Evolutionary conservation across 164 flowering plant species (phyloP).

Genomic region (Vitis labrusca): DNA sequence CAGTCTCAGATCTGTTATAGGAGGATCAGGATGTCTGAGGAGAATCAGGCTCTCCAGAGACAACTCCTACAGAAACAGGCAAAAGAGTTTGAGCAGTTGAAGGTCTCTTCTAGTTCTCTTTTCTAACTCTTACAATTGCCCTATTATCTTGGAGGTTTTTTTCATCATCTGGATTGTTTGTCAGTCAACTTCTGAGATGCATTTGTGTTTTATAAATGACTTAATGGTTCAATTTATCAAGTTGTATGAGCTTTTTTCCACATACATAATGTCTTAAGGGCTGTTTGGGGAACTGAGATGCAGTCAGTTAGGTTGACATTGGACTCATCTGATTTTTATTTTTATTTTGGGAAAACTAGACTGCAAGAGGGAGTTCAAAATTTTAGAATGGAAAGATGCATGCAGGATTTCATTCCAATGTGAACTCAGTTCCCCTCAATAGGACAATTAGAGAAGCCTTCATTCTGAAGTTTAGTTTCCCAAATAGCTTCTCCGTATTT

Average conservation of each 20-base stretch:
- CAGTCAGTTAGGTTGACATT: too few relatives aligned
- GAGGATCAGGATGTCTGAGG: constrained; percentile 82
- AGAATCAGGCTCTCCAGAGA: constrained; percentile 76
- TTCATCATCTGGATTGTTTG: background rate
- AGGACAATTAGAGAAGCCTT: background rate
- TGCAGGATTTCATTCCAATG: background rate
- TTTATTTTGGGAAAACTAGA: too few relatives aligned
- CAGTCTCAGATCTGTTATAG: constrained; percentile 77
- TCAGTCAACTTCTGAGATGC: constrained; percentile 4
- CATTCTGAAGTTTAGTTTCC: background rate
- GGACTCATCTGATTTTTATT: too few relatives aligned
- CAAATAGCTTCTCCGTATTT: background rate
- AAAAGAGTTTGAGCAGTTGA: constrained; percentile 62
- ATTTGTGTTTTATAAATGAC: background rate
- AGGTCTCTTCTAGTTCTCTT: constrained; percentile 25
- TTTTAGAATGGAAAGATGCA: too few relatives aligned
- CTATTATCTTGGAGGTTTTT: background rate
- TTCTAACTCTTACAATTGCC: background rate
- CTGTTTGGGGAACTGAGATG: too few relatives aligned
- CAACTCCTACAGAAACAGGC: constrained; percentile 75
- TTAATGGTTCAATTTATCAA: too few relatives aligned
- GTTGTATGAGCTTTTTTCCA: background rate
- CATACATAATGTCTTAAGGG: too few relatives aligned
- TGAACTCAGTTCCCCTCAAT: background rate
- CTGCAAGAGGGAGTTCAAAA: too few relatives aligned